phyloP scores from a whole-genome alignment of 306 rosid genomes.

The Vigna angularis region DNA sequence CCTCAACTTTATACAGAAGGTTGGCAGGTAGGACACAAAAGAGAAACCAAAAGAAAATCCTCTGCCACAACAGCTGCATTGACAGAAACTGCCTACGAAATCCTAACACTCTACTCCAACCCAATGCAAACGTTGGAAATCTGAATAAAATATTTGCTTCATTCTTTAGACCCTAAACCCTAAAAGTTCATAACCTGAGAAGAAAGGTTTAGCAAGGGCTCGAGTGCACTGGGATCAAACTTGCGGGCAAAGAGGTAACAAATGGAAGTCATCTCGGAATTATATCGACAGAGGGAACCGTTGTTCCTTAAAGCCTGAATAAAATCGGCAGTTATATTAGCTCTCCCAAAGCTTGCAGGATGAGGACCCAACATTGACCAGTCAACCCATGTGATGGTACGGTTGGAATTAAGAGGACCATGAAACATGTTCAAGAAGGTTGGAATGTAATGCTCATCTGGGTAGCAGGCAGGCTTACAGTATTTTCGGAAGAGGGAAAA shows the following conservation, averaged over 20 bases:
- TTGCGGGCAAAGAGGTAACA: conserved; percentile 92
- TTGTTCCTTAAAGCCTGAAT: conserved; percentile 68
- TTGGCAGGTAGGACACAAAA: neutral
- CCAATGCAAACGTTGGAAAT: too few species aligned
- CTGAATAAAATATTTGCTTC: too few species aligned
- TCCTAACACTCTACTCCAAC: too few species aligned
- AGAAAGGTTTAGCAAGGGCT: conserved; percentile 73
- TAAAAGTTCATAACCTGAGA: conserved; percentile 67
- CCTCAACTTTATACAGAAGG: neutral
- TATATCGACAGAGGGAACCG: conserved; percentile 73
- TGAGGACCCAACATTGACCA: conserved; percentile 95
- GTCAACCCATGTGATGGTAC: conserved; percentile 91
- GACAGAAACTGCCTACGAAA: too few species aligned
- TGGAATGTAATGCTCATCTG: conserved; percentile 91
- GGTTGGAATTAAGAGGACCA: conserved; percentile 73
- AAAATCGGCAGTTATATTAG: conserved; percentile 63
- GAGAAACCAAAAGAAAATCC: too few species aligned
- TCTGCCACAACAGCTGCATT: too few species aligned
- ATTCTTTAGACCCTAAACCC: too few species aligned
- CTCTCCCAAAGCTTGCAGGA: conserved; percentile 68
- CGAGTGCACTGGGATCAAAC: conserved; percentile 71
- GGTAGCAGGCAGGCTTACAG: conserved; percentile 94
- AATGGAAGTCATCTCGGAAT: conserved; percentile 71
- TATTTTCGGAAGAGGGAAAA: conserved; percentile 69
- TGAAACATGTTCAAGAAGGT: conserved; percentile 85